These are phyloP conservation scores for Arxiozyma telluris DNA, from an alignment of 1,139 yeast species.

Conservation along the genomic window DNA sequence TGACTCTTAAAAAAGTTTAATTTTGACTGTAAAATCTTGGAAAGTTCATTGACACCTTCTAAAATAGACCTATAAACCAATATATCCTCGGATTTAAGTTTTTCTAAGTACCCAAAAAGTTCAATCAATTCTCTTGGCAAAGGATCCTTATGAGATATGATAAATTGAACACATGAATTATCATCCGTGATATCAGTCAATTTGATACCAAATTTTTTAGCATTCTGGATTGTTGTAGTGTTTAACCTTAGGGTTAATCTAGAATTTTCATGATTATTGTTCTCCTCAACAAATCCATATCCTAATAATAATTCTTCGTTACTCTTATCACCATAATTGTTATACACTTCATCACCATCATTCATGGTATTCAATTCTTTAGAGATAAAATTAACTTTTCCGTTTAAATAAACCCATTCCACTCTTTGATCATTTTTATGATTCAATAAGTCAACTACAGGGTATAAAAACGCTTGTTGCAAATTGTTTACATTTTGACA, in stretches of 20 bases:
- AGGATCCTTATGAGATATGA: constrained; percentile 11
- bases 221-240: constrained; percentile 15
- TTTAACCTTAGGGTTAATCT: constrained; percentile 50
- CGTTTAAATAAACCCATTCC: constrained; percentile 44
- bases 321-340: constrained; percentile 81
- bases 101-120: constrained; percentile 28
- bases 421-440: constrained; percentile 58
- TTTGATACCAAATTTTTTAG: constrained; percentile 18
- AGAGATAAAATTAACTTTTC: constrained; percentile 25
- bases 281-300: constrained; percentile 59
- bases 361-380: constrained; percentile 11
- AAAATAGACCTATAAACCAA: constrained; percentile 28
- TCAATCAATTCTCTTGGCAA: constrained; percentile 26
- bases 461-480: constrained; percentile 62
- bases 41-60: constrained; percentile 38
- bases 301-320: constrained; percentile 57
- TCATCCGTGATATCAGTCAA: constrained; percentile 10
- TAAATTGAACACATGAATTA: constrained; percentile 23
- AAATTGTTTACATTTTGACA: constrained; percentile 22
- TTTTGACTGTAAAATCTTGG: constrained; percentile 44
- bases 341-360: constrained; percentile 48
- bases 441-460: constrained; percentile 70
- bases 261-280: constrained; percentile 49
- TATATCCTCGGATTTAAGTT: constrained; percentile 21
- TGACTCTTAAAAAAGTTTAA: constrained; percentile 24